Conservation (phyloP, 1,284 basidiomycete species). For the Malassezia equina region DNA sequence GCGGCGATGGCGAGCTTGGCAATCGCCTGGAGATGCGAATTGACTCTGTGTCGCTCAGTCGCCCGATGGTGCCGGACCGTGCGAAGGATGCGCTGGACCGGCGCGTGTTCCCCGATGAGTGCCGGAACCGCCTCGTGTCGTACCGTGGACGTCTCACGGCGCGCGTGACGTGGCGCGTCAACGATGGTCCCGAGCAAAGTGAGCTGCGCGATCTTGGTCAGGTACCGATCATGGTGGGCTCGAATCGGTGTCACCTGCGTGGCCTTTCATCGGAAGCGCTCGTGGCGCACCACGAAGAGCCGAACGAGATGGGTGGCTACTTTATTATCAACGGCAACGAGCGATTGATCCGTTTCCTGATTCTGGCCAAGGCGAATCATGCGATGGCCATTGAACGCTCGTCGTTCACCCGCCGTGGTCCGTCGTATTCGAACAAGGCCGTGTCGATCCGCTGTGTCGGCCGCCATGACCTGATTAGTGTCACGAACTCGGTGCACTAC, state of each 20-base stretch:
- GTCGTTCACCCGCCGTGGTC: slow-evolving; percentile 81
- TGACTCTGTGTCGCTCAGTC: slow-evolving; percentile 69
- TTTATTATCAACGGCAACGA: slow-evolving; percentile 99
- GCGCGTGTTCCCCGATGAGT: slow-evolving; percentile 62
- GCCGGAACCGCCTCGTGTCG: slow-evolving; percentile 75
- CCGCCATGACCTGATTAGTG: slow-evolving; percentile 38
- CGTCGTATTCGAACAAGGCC: slow-evolving; percentile 84
- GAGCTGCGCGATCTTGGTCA: slow-evolving; percentile 79
- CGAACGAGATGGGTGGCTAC: slow-evolving; percentile 97
- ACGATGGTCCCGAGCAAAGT: slow-evolving; percentile 62
- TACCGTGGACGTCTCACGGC: slow-evolving; percentile 87
- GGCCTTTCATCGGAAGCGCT: slow-evolving; percentile 75
- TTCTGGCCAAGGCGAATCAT: slow-evolving; percentile 78
- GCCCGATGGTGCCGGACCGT: slow-evolving; percentile 78
- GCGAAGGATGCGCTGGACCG: slow-evolving; percentile 66
- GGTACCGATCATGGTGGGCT: slow-evolving; percentile 94
- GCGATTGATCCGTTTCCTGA: slow-evolving; percentile 92
- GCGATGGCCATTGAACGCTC: slow-evolving; percentile 75
- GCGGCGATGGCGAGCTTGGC: slow-evolving; percentile 34
- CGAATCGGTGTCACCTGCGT: slow-evolving; percentile 83
- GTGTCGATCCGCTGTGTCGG: slow-evolving; percentile 90
- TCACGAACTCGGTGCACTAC: slow-evolving; percentile 92
- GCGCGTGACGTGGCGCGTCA: slow-evolving; percentile 77
- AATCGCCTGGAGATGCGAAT: slow-evolving; percentile 61
- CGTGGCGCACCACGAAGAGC: slow-evolving; percentile 82